Conservation (phyloP, 2,329 filamentous ascomycete genomes). For the Chaetomium sp. region DNA sequence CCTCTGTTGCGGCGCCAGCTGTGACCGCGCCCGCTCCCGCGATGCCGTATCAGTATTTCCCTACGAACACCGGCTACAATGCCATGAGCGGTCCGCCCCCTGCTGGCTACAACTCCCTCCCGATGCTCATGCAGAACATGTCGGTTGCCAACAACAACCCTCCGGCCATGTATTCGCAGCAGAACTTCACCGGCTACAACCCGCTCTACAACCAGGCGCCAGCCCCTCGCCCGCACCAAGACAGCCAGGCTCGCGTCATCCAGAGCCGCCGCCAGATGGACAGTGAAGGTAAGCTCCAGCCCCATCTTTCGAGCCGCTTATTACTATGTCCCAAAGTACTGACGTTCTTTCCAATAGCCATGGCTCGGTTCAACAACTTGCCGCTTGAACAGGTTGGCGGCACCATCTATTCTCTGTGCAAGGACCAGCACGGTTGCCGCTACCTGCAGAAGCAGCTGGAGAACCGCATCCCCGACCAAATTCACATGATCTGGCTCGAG, state of each 20-base stretch:
- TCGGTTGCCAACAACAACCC: slow-evolving; percentile 50
- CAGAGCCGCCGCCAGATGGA: slow-evolving; percentile 75
- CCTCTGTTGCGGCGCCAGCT: slow-evolving; percentile 34
- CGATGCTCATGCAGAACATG: slow-evolving; percentile 70
- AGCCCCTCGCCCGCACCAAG: slow-evolving; percentile 58
- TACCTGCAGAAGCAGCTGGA: slow-evolving; percentile 98
- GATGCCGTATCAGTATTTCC: slow-evolving; percentile 35
- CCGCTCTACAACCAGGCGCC: slow-evolving; percentile 45
- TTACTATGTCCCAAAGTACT: slow-evolving; percentile 32
- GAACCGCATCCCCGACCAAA: slow-evolving; percentile 77
- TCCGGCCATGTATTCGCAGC: slow-evolving; percentile 54
- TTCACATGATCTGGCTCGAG: slow-evolving; percentile 93
- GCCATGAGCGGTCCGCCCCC: slow-evolving; percentile 35
- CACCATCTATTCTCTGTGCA: slow-evolving; percentile 87
- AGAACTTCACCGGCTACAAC: slow-evolving; percentile 61
- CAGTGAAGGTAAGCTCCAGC: slow-evolving; percentile 61
- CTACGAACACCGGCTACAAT: slow-evolving; percentile 39
- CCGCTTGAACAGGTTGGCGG: slow-evolving; percentile 78
- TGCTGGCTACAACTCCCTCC: slow-evolving; percentile 50
- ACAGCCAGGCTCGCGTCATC: slow-evolving; percentile 75
- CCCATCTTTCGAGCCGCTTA: not conserved
- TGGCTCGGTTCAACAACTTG: slow-evolving; percentile 81
- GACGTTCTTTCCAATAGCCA: slow-evolving; percentile 49
- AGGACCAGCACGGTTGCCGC: slow-evolving; percentile 96
- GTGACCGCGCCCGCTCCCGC: slow-evolving; percentile 38